These are phyloP conservation scores for Scleroderma citrinum DNA, from an alignment of 768 basidiomycete species.

Conservation along the genomic window DNA sequence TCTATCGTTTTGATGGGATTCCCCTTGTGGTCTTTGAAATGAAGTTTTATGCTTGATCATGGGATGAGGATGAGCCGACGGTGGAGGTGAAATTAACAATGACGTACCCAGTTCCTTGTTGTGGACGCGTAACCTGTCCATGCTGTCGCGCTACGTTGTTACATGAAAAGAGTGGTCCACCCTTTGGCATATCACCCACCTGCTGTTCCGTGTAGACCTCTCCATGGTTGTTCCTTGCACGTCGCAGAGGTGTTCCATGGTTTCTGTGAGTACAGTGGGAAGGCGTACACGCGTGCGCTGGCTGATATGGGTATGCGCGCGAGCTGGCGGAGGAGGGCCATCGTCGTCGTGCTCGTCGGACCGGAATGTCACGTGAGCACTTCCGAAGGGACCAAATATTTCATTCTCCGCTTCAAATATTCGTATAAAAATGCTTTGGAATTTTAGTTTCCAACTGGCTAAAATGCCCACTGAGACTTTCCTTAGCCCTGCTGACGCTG, in stretches of 20 bases:
- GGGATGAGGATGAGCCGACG: background rate
- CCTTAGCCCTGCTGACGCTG: conserved; percentile 67
- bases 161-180: background rate
- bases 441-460: conserved; percentile 15
- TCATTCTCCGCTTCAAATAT: conserved; percentile 13
- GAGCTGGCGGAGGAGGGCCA: background rate
- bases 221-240: background rate
- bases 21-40: conserved; percentile 88
- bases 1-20: conserved; percentile 80
- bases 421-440: background rate
- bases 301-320: background rate
- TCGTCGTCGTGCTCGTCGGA: background rate
- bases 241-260: background rate
- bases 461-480: conserved; percentile 32
- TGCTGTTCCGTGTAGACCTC: background rate
- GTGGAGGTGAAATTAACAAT: background rate
- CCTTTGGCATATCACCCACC: background rate
- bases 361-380: background rate
- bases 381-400: background rate
- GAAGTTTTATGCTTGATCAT: conserved; percentile 67
- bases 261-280: background rate
- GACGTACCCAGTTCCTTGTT: conserved; percentile 62
- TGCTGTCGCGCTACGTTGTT: conserved; percentile 30
- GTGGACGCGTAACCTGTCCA: conserved; percentile 53
- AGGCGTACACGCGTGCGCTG: background rate